Evolutionary conservation across 495 filamentous ascomycete species (phyloP), one percentile per base, ranked within the genome.

Genomic region (Hypoxylon lienhwacheense): DNA sequence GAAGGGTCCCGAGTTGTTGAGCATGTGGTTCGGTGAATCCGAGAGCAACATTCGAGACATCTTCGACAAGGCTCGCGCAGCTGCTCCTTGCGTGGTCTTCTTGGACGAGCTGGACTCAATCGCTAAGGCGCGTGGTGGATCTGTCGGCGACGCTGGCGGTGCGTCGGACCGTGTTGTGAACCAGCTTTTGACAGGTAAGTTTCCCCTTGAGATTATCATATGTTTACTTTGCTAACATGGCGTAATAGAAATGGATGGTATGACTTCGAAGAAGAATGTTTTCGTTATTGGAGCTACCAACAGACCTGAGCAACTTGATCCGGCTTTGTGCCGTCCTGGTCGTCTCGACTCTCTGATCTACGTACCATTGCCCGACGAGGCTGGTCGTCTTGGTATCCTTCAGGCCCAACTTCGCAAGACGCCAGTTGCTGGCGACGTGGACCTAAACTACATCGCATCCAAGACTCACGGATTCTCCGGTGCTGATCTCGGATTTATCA

Each of bases 261-360:
- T 96, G 91, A 97, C 95, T 37, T 96, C 92, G 5, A 98, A 98
- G 89, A 98, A 98, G 88, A 98, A 98, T 74, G 93, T 98, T 63
- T 98, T 98, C 77, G 93, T 98, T 61, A 98, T 98, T 64, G 93
- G 93, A 73, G 93, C 93, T 24, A 98, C 93, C 67, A 98, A 98
- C 79, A 84, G 93, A 77, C 93, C 93, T 31, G 93, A 98, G 79
- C 93, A 97, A 76, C 84, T 98, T 36, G 93, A 98, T 74, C 91
- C 91, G 68, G 93, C 93, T 52, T 82, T 98, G 62, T 96, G 93
- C 79, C 91, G 93, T 78, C 93, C 93, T 32, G 93, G 93, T 55
- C 93, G 93, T 91, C 86, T 98, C 16, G 93, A 98, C 70, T 96
- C 93, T 36, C 82, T 97, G 50, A 92, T 98, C 72, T 98, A 98